Base-by-base conservation (phyloP, 495 filamentous ascomycete species). In the Tuber calosporum region DNA sequence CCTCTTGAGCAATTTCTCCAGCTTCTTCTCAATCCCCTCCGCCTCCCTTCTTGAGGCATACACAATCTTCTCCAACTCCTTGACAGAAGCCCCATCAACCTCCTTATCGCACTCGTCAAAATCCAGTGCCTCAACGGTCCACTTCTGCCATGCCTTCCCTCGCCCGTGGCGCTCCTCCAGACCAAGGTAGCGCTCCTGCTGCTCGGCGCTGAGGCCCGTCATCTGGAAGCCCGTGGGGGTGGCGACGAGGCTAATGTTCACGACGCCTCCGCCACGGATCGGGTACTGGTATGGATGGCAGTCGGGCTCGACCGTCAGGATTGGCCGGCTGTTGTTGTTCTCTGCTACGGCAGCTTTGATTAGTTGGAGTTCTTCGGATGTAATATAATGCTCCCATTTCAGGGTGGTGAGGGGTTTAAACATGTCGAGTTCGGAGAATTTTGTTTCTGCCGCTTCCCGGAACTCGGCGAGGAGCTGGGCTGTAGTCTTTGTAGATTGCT, bases 191-290 rank as follows among this genome's bases (percentile, higher is more conserved):
- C 90, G 87, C 36, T 90, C 86, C 74, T 96, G 93, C 79, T 96
- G 91, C 40, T 91, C 90, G 20, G 85, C 80, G 17, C 87, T 90
- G 34, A 99, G 84, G 75, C 93, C 92, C 48, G 88, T 88, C 39
- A 97, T 85, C 71, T 91, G 90, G 72, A 90, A 88, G 5, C 93
- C 93, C 72, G 90, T 89, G 4, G 93, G 92, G 1, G 91, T 93
- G 69, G 95, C 88, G 67, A 95, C 83, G 70, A 89, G 87, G 38
- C 87, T 85, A 41, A 84, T 83, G 34, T 66, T 69, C 15, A 80
- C 58, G 66, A 66, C 67, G 19, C 78, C 78, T 1, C 74, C 78
- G 22, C 78, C 78, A 22, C 78, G 71, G 53, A 80, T 69, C 13
- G 53, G 53, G 26, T 62, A 34, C 26, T 62, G 53, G 53, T 62